These are phyloP conservation scores for Solidago caesia DNA, from an alignment of 129 eudicot genomes.

Conservation along the genomic window DNA sequence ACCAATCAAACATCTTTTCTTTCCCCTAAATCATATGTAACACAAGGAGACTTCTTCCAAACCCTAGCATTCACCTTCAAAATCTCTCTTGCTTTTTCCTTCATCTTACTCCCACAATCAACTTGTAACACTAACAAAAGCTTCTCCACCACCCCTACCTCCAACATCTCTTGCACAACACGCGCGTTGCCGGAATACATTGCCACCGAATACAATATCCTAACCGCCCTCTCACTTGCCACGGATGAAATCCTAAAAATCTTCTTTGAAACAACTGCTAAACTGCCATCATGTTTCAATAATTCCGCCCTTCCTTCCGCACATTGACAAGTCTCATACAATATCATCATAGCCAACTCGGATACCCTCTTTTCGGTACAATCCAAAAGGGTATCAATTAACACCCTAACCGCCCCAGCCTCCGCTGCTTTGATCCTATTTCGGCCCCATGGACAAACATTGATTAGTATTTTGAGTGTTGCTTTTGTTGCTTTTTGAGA, in stretches of 20 bases:
- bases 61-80: constrained; percentile 51
- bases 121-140: constrained; percentile 55
- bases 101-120: constrained; percentile 55
- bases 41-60: constrained; percentile 65
- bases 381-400: constrained; percentile 49
- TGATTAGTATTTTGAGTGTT: constrained; percentile 42
- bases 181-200: constrained; percentile 40
- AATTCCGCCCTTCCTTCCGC: constrained; percentile 67
- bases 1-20: background rate
- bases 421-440: constrained; percentile 54
- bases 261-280: constrained; percentile 73
- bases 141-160: constrained; percentile 58
- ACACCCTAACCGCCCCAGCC: constrained; percentile 41
- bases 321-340: constrained; percentile 51
- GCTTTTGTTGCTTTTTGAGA: constrained; percentile 53
- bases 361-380: constrained; percentile 35
- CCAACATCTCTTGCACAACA: constrained; percentile 60
- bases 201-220: constrained; percentile 45
- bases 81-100: constrained; percentile 62
- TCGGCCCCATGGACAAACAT: constrained; percentile 53
- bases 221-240: constrained; percentile 61
- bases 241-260: constrained; percentile 51
- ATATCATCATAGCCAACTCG: constrained; percentile 50
- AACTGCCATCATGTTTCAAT: constrained; percentile 54
- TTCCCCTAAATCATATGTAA: constrained; percentile 14